Base-by-base conservation (phyloP, 2,329 filamentous ascomycete species). In the Emmonsiellopsis sp. region DNA sequence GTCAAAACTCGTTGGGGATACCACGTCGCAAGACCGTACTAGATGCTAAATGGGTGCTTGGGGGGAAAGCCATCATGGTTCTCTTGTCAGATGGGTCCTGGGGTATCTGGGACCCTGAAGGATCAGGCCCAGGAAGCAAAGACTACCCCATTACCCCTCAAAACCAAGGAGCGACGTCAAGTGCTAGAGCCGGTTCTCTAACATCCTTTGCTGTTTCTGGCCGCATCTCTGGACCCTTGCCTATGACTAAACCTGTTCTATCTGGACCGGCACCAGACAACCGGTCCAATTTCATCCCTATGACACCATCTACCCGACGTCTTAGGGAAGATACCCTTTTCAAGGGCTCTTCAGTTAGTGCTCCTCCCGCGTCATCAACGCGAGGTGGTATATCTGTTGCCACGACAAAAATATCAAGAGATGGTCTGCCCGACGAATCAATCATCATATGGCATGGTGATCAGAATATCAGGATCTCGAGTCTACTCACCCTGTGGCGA, bases 31-130 rank as follows among this genome's bases (percentile, higher is more conserved):
- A 75, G 56, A 64, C 61, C 11, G 67, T 76, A 34, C 65, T 76
- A 11, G 69, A 74, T 59, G 72, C 72, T 8, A 63, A 69, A 53
- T 77, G 74, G 74, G 71, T 72, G 10, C 61, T 74, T 32, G 68
- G 68, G 40, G 74, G 74, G 27, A 68, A 68, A 53, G 71, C 71
- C 9, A 63, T 76, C 27, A 68, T 76, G 60, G 72, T 70, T 4
- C 62, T 77, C 44, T 64, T 75, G 45, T 68, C 68, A 6, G 71
- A 75, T 59, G 73, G 73, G 2, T 70, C 74, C 62, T 77, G 74
- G 73, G 74, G 74, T 13, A 67, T 77, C 10, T 77, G 74, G 74
- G 73, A 76, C 64, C 61, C 75, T 27, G 74, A 76, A 61, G 69
- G 68, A n/a, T 46, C 54, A 40, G 72, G 72, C 3, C 72, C 73